Base-by-base conservation (phyloP, 163 green algal species). In the Scenedesmus sp. region DNA sequence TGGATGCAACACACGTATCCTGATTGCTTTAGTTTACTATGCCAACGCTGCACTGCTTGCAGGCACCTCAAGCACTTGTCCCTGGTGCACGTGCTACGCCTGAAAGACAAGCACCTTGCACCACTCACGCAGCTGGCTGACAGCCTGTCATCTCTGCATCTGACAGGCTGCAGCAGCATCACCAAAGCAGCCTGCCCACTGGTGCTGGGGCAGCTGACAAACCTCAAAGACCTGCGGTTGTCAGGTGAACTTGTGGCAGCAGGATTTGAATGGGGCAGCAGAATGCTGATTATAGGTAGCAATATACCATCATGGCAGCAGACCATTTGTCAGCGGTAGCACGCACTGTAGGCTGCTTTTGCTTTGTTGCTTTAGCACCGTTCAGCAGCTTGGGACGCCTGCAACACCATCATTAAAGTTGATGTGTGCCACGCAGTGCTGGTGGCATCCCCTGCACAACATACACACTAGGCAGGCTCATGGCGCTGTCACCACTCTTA, bases 111-210 rank as follows among this genome's bases (percentile, higher is more conserved):
- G 42, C 26, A 61, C 18, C 78, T 91, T 0, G 4, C 40, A 10
- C 49, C 56, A 3, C 59, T 91, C 22, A 46, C 84, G 0, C 53
- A 84, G 18, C 30, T 59, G 33, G 46, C 80, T 44, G 68, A 70
- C 44, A 73, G 59, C 40, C 84, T 94, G 4, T 83, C 37, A 44
- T 2, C n/a, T 0, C 53, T 94, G 43, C n/a, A 89, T 22, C 49
- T 93, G 0, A 24, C 16, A 35, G 79, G 51, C 24, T 93, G 91
- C 80, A 59, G 10, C 33, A 61, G 68, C 12, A 9, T 93, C 40
- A 87, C 78, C 30, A 51, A 35, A 26, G 37, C 37, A 30, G 43
- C 72, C 20, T 51, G 73, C 53, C 76, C 13, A 24, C 20, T 37
- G 26, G 53, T 65, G 30, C 24, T 91, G 4, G 40, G 13, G n/a